Evolutionary conservation across 106 monocot genomes (phyloP).

Genomic region (Acorus gramineus): DNA sequence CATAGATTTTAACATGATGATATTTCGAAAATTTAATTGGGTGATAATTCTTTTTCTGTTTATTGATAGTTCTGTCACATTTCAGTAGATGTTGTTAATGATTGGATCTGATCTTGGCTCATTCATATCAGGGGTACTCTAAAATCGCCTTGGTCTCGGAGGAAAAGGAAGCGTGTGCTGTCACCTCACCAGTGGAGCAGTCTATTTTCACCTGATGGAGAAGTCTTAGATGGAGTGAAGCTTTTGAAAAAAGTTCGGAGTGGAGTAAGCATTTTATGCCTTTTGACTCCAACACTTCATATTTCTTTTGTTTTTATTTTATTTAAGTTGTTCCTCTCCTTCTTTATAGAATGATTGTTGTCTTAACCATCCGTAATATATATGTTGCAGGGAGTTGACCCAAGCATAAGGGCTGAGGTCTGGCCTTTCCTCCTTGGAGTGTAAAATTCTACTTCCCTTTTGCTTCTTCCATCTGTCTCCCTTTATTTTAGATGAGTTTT

Average conservation of each 20-base stretch:
- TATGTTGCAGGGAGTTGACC: constrained; percentile 75
- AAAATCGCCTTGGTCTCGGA: constrained; percentile 72
- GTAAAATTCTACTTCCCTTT: constrained; percentile 38
- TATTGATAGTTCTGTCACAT: too few relatives aligned
- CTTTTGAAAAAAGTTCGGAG: constrained; percentile 72
- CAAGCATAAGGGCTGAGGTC: constrained; percentile 69
- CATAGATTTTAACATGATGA: too few relatives aligned
- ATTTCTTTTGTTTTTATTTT: constrained; percentile 1
- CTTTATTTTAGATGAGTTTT: too few relatives aligned
- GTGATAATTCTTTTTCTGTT: too few relatives aligned
- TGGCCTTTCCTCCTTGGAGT: constrained; percentile 97
- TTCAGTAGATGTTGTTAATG: background rate
- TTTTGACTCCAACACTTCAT: constrained; percentile 3
- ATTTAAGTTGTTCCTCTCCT: background rate
- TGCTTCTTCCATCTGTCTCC: background rate
- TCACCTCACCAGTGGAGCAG: constrained; percentile 38
- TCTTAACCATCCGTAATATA: background rate
- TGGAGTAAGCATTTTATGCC: constrained; percentile 33
- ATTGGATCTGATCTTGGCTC: background rate
- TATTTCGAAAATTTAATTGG: too few relatives aligned
- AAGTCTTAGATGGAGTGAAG: constrained; percentile 59
- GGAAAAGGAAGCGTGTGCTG: constrained; percentile 57
- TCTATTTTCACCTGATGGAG: constrained; percentile 55
- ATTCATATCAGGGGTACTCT: constrained; percentile 36
- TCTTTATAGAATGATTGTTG: background rate